phyloP scores from a whole-genome alignment of 352 stramenopile genomes.

The Phytopythium chamaehyphon region DNA sequence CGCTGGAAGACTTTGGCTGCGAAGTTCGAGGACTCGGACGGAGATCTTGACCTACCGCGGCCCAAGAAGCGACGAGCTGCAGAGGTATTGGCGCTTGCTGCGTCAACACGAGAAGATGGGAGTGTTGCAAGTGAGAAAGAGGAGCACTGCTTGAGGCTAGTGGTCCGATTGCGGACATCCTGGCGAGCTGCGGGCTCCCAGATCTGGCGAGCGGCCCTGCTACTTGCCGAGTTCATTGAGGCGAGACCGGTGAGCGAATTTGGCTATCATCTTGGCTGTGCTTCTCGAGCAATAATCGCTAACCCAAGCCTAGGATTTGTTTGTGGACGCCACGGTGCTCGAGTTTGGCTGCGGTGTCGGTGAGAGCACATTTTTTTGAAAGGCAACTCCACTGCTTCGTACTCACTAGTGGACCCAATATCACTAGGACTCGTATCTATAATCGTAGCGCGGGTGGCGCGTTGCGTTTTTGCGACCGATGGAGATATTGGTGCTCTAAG shows the following conservation, averaged over 20 bases:
- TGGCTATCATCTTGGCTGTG: not conserved
- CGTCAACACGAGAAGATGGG: not conserved
- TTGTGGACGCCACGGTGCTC: conserved; percentile 29
- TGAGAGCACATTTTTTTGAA: conserved; percentile 10
- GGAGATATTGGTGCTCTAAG: conserved; percentile 27
- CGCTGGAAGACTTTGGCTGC: not conserved
- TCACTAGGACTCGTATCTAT: conserved; percentile 42
- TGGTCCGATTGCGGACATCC: conserved; percentile 14
- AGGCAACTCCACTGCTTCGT: not conserved
- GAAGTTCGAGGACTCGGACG: conserved; percentile 14
- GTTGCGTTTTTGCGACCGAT: conserved; percentile 45
- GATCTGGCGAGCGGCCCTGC: conserved; percentile 50
- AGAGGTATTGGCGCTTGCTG: not conserved
- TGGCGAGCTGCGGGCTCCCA: conserved; percentile 38
- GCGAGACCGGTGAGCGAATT: conserved; percentile 11
- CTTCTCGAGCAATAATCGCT: too few species aligned
- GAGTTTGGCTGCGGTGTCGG: conserved; percentile 57
- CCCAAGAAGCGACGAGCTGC: conserved; percentile 7
- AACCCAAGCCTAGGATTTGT: too few species aligned
- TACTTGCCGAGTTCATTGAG: conserved; percentile 50
- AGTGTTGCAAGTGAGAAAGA: not conserved
- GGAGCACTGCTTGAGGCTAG: conserved; percentile 9
- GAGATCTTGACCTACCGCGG: conserved; percentile 20
- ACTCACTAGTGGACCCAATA: conserved; percentile 3
- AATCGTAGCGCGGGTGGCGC: conserved; percentile 24